phyloP scores from a whole-genome alignment of 371 early-diverging fungal species.

The Rhizopus arrhizus region DNA sequence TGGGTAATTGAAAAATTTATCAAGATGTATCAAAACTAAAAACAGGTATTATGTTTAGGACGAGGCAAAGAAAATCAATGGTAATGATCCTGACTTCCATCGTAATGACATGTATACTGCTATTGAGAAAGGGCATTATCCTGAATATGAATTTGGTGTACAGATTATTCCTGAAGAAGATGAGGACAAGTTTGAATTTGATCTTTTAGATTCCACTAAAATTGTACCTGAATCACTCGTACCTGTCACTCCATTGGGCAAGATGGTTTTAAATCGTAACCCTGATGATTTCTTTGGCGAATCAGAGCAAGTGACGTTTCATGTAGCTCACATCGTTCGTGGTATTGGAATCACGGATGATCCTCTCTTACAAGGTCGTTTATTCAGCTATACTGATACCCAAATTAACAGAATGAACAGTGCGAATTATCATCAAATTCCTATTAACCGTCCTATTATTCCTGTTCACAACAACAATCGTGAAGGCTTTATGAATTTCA shows the following conservation, averaged over 20 bases:
- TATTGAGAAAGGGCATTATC: constrained; percentile 53
- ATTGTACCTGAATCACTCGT: constrained; percentile 52
- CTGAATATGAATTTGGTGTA: constrained; percentile 54
- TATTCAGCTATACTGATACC: constrained; percentile 58
- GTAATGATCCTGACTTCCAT: constrained; percentile 55
- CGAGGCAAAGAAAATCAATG: constrained; percentile 55
- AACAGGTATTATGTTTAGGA: not conserved
- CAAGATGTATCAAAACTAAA: too few species aligned
- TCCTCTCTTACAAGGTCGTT: constrained; percentile 56
- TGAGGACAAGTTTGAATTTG: constrained; percentile 49
- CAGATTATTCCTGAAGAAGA: constrained; percentile 51
- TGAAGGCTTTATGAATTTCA: constrained; percentile 45
- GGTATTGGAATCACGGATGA: constrained; percentile 58
- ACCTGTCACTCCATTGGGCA: constrained; percentile 52
- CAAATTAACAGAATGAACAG: constrained; percentile 52
- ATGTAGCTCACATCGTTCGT: constrained; percentile 42
- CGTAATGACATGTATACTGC: constrained; percentile 50
- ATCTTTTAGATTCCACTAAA: constrained; percentile 60
- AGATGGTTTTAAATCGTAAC: constrained; percentile 56
- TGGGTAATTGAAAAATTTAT: constrained; percentile 26
- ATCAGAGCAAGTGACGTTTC: constrained; percentile 56
- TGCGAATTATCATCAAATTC: constrained; percentile 54
- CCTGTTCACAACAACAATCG: constrained; percentile 56
- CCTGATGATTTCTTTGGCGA: constrained; percentile 61
- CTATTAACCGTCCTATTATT: constrained; percentile 52